Percentiles rank a stretch among this genome's conserved stretches.
Conservation (phyloP, 495 filamentous ascomycete genomes). For the Aspergillus sclerotiicarbonarius region DNA sequence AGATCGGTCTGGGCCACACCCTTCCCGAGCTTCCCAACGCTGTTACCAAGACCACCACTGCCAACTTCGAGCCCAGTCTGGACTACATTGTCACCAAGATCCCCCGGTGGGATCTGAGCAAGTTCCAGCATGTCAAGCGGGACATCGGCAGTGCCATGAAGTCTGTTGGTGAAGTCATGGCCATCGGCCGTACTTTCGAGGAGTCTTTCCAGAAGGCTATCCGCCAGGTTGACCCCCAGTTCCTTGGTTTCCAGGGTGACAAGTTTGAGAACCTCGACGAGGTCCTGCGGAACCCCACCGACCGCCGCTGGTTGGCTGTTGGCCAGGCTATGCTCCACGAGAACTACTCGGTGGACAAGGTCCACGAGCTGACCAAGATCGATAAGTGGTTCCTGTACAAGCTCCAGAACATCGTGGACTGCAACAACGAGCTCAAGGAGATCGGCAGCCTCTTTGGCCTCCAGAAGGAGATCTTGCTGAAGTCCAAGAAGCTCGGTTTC, state of each 20-base stretch:
- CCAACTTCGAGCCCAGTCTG: slow-evolving; percentile 96
- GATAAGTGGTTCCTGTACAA: slow-evolving; percentile 99
- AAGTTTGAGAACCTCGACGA: slow-evolving; percentile 92
- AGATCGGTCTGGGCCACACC: slow-evolving; percentile 93
- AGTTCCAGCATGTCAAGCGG: slow-evolving; percentile 98
- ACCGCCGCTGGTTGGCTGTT: slow-evolving; percentile 94
- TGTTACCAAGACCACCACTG: slow-evolving; percentile 96
- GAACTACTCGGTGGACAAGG: slow-evolving; percentile 82
- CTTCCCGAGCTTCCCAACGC: slow-evolving; percentile 94
- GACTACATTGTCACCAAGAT: slow-evolving; percentile 99
- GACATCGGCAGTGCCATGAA: slow-evolving; percentile 98
- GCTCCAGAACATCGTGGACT: slow-evolving; percentile 92
- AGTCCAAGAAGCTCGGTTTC: slow-evolving; percentile 96
- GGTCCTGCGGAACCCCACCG: slow-evolving; percentile 84
- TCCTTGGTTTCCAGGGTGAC: slow-evolving; percentile 90
- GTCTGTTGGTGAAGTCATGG: slow-evolving; percentile 98
- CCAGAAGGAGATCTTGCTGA: slow-evolving; percentile 80
- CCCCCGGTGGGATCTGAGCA: slow-evolving; percentile 92
- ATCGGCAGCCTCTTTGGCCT: slow-evolving; percentile 83
- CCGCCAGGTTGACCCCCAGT: slow-evolving; percentile 90
- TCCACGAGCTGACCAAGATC: slow-evolving; percentile 95
- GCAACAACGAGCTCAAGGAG: slow-evolving; percentile 79
- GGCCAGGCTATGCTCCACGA: slow-evolving; percentile 98
- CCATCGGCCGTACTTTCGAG: slow-evolving; percentile 95
- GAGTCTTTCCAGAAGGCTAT: slow-evolving; percentile 99